Conservation (phyloP, 345 rosid species). For the Psidium guajava region DNA sequence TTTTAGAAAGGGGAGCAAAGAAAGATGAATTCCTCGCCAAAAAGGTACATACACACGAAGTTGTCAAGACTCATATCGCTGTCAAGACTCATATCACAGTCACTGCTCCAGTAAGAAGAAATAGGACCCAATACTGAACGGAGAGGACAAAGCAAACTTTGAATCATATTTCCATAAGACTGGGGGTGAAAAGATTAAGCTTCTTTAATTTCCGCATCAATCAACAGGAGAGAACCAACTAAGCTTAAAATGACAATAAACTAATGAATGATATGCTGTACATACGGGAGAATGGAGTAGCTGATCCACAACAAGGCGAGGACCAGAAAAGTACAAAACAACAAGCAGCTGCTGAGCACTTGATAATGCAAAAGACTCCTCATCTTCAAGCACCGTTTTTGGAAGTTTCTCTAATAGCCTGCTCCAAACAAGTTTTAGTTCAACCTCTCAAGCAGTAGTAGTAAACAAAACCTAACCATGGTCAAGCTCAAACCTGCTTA, state of each 20-base stretch:
- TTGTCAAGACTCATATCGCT: background rate
- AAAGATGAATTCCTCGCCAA: background rate
- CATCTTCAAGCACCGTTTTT: constrained; percentile 59
- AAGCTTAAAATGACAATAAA: background rate
- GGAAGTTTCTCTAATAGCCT: constrained; percentile 91
- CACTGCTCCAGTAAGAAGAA: background rate
- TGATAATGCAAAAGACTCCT: constrained; percentile 58
- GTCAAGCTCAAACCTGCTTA: constrained; percentile 47
- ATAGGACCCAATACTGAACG: background rate
- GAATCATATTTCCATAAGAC: background rate
- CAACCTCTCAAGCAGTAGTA: background rate
- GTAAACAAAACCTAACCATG: background rate
- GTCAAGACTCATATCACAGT: background rate
- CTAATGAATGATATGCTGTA: background rate
- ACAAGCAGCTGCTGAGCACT: constrained; percentile 74
- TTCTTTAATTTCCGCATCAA: background rate
- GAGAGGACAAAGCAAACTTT: background rate
- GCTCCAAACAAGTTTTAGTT: background rate
- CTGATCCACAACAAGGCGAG: constrained; percentile 50
- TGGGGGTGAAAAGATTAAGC: background rate
- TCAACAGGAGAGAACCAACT: background rate
- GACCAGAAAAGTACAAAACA: constrained; percentile 75
- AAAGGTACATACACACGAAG: background rate
- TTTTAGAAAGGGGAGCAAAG: background rate
- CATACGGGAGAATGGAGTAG: constrained; percentile 84